Evolutionary conservation across 1,284 basidiomycete genomes (phyloP), one percentile per base, ranked within the genome.

Genomic region (Moniliophthora roreri): DNA sequence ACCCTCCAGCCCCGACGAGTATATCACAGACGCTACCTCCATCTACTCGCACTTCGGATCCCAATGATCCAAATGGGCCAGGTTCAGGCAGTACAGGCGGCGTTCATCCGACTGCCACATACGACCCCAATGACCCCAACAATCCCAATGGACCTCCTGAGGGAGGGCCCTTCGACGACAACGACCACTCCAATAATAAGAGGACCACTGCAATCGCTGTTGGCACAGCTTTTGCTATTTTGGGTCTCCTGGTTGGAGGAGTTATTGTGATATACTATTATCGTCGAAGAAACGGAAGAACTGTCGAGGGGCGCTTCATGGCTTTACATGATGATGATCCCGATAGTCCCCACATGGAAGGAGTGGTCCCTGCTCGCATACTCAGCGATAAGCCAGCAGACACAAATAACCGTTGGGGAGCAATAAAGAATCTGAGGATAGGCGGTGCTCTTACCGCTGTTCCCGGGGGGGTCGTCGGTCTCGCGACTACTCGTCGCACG

Each of bases 151-250:
- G 39, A 1, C 37, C 39, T 37, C 64, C 56, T 15, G 61, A 63
- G 42, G 57, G 57, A 8, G 58, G 62, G n/a, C 60, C 58, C 18
- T 58, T 55, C 40, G 48, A 54, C 26, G 51, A 52, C 18, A 24
- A 52, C 48, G 47, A 60, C 35, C 53, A 56, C n/a, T 56, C 60
- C 13, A 53, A 58, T 11, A 69, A 62, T 35, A 66, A 59, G 11
- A 70, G 60, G 23, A 69, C 68, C 7, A 72, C 73, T 0, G 77
- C 74, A 7, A 81, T 89, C 55, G 80, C 77, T 7, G 66, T 89
- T 16, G 83, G 84, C 9, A 74, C 79, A 9, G 68, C 77, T 2
- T 72, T 89, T 44, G 84, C 80, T 26, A 62, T 80, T 4, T 64
- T 87, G 15, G 81, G 70, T 9, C 67, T 87, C 8, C 52, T 84